A percentile compares a stretch with the other conserved stretches of the same genome.
Conservation (phyloP, 768 basidiomycete genomes). For the Lenzites betulinus region DNA sequence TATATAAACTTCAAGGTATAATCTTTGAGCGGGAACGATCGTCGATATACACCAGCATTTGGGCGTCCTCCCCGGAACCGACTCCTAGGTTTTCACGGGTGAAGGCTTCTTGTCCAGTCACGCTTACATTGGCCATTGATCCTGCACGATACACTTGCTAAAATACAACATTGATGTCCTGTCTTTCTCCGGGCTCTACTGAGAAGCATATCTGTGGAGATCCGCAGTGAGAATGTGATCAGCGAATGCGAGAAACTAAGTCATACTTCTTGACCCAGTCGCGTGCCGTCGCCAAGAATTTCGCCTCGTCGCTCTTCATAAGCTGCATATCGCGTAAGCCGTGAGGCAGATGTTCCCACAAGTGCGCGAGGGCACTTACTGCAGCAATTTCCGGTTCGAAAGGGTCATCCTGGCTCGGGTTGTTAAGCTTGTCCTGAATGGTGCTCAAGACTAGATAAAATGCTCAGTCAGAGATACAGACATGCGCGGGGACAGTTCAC, state of each 20-base stretch:
- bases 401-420: slow-evolving; percentile 86
- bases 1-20: no score
- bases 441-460: slow-evolving; percentile 63
- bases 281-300: slow-evolving; percentile 75
- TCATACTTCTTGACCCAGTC: slow-evolving; percentile 84
- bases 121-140: not conserved
- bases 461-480: not conserved
- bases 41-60: no score
- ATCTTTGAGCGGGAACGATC: no score
- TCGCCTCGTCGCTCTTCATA: slow-evolving; percentile 74
- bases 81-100: not conserved
- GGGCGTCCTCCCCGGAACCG: no score
- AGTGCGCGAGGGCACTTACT: slow-evolving; percentile 42
- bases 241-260: no score
- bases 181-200: not conserved
- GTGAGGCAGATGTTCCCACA: not conserved
- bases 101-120: not conserved
- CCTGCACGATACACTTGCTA: not conserved
- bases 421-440: slow-evolving; percentile 85
- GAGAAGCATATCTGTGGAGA: slow-evolving; percentile 5
- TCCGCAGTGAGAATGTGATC: not conserved
- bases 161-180: not conserved
- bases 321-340: slow-evolving; percentile 42
- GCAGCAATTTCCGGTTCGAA: slow-evolving; percentile 88
- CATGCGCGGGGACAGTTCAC: slow-evolving; percentile 15